A percentile compares a stretch with the other conserved stretches of the same genome.
phyloP scores from a whole-genome alignment of 768 basidiomycete genomes.

The Auricularia cornea region DNA sequence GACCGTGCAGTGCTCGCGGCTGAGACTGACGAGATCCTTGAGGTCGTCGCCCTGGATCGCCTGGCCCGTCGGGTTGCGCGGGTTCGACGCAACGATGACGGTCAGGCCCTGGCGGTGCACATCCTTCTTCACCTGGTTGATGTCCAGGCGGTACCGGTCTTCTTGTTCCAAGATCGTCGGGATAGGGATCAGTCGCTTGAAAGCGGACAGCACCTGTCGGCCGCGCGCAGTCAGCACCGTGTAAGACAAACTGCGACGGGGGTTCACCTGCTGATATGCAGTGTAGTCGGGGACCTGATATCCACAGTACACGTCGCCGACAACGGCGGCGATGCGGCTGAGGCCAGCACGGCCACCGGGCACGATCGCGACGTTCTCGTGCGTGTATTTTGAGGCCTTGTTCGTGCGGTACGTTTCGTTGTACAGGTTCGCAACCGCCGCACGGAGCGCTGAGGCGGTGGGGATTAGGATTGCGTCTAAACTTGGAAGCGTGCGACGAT shows the following conservation, averaged over 20 bases:
- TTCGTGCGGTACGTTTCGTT: constrained; percentile 80
- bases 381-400: constrained; percentile 78
- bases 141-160: constrained; percentile 64
- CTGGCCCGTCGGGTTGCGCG: constrained; percentile 97
- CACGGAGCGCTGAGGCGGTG: constrained; percentile 53
- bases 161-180: constrained; percentile 45
- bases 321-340: constrained; percentile 84
- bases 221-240: constrained; percentile 14
- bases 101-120: constrained; percentile 75
- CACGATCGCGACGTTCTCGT: constrained; percentile 52
- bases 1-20: constrained; percentile 71
- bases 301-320: constrained; percentile 73
- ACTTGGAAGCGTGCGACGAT: not conserved
- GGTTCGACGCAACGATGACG: constrained; percentile 85
- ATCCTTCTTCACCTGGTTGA: constrained; percentile 76
- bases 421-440: constrained; percentile 86
- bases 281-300: constrained; percentile 93
- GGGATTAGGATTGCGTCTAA: not conserved
- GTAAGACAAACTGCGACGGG: constrained; percentile 2
- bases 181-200: constrained; percentile 83
- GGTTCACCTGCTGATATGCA: constrained; percentile 7
- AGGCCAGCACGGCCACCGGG: constrained; percentile 79
- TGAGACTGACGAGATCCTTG: constrained; percentile 64
- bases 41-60: constrained; percentile 72
- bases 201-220: constrained; percentile 35